Evolutionary conservation across 352 stramenopile genomes (phyloP), one percentile per base, ranked within the genome.

Genomic region (Phytophthora ramorum): DNA sequence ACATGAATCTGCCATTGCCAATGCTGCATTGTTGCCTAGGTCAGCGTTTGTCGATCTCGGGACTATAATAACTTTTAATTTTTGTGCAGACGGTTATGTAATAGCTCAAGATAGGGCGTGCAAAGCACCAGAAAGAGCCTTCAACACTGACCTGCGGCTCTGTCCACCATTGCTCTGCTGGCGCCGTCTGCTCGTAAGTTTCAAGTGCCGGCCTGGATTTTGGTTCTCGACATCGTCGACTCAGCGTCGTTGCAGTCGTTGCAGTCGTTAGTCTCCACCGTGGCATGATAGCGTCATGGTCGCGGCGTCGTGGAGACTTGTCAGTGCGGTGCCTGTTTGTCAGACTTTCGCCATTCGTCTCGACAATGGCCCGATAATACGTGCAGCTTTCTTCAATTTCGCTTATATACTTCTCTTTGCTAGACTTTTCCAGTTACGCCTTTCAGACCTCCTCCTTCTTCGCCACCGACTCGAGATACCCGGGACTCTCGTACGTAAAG

Each of bases 401-500:
- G 16, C 48, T 73, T 59, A 73, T 57, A 58, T 56, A 66, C 61
- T 65, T 59, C 44, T 54, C 30, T 20, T 26, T 55, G 24, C 20
- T 55, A 53, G 37, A 26, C 47, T 38, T 53, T 19, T 24, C 22
- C 12, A 22, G 22, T 47, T 54, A 6, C 2, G 14, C 41, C 10
- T 43, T 17, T 69, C 43, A 66, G 13, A 40, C 55, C 4, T 75
- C 61, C 20, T 73, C 70, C 40, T 78, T 75, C 46, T 75, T 76
- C 28, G 62, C 73, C 37, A 89, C 43, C 0, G 73, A 75, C 26
- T 94, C 83, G 22, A 94, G 60, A 56, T 89, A 66, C 47, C 83
- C 85, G 3, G 86, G 84, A 57, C 79, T 92, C 48, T 91, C 86
- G 28, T 91, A 94, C 22, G 85, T 91, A 71, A 94, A 92, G 14